A percentile compares a stretch with the other conserved stretches of the same genome.
Evolutionary conservation across 306 rosid species (phyloP).

Genomic region (Canavalia gladiata): DNA sequence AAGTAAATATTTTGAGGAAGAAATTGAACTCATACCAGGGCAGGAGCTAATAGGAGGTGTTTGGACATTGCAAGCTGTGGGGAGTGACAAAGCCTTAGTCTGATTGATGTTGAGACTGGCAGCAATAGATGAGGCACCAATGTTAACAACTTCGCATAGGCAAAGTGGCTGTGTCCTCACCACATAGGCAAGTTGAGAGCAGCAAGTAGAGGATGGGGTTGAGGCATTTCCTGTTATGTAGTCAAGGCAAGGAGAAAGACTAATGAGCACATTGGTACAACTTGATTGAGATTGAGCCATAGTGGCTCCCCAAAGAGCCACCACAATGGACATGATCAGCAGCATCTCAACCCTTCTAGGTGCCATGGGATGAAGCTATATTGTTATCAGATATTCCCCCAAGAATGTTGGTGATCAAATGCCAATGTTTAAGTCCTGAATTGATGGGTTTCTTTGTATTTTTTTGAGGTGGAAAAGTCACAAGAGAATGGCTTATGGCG

Average conservation of each 20-base stretch:
- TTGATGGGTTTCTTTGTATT: conserved; percentile 36
- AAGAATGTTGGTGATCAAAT: conserved; percentile 27
- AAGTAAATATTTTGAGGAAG: background rate
- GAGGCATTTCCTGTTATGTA: conserved; percentile 61
- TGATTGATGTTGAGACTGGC: conserved; percentile 64
- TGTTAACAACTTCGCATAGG: conserved; percentile 66
- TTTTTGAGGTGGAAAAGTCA: conserved; percentile 28
- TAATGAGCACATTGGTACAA: conserved; percentile 61
- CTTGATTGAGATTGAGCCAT: conserved; percentile 59
- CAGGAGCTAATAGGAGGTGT: conserved; percentile 67
- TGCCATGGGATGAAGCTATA: conserved; percentile 47
- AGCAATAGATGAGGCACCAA: conserved; percentile 56
- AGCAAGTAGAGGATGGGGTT: conserved; percentile 61
- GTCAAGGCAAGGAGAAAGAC: conserved; percentile 66
- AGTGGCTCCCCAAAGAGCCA: conserved; percentile 43
- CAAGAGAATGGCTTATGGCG: conserved; percentile 43
- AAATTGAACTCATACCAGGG: conserved; percentile 44
- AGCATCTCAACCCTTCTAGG: conserved; percentile 39
- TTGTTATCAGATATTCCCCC: conserved; percentile 13
- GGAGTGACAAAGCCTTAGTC: conserved; percentile 65
- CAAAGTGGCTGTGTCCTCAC: conserved; percentile 67
- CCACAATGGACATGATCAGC: conserved; percentile 38
- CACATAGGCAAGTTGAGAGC: conserved; percentile 64
- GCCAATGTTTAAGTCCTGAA: conserved; percentile 26
- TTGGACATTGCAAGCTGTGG: conserved; percentile 59